Conservation (phyloP, 23 red algal species). For the Gracilariopsis chorda region DNA sequence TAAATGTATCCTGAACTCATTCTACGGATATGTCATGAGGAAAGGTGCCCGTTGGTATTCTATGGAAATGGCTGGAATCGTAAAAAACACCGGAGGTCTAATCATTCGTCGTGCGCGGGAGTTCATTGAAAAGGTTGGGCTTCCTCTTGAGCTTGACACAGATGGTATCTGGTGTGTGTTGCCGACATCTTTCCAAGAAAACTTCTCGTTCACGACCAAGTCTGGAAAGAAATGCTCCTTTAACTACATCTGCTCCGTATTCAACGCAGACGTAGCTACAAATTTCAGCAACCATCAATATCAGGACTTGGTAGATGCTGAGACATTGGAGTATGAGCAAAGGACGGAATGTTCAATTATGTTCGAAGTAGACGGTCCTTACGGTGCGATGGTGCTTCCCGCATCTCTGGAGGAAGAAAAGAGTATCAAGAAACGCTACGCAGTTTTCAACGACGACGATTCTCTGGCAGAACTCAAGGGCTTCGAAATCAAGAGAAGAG, state of each 20-base stretch:
- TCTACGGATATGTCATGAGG: conserved; percentile 99
- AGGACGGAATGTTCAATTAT: conserved; percentile 87
- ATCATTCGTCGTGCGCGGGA: conserved; percentile 96
- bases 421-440: conserved; percentile 99
- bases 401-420: conserved; percentile 94
- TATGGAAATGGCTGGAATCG: conserved; percentile 99
- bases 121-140: conserved; percentile 88
- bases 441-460: conserved; percentile 95
- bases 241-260: conserved; percentile 87
- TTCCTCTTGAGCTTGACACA: conserved; percentile 95
- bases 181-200: conserved; percentile 86
- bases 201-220: conserved; percentile 58
- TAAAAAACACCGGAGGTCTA: conserved; percentile 90
- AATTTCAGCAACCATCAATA: conserved; percentile 99
- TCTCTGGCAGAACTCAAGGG: conserved; percentile 95
- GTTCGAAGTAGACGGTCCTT: conserved; percentile 99
- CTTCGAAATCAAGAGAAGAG: conserved; percentile 97
- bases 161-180: conserved; percentile 99
- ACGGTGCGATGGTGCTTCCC: conserved; percentile 96
- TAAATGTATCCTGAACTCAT: conserved; percentile 99
- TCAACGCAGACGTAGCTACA: conserved; percentile 80
- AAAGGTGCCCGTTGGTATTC: conserved; percentile 97
- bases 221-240: conserved; percentile 47
- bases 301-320: conserved; percentile 70
- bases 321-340: conserved; percentile 57